Evolutionary conservation across 495 filamentous ascomycete species (phyloP), one percentile per base, ranked within the genome.

Genomic region (Hyaloscypha variabilis): DNA sequence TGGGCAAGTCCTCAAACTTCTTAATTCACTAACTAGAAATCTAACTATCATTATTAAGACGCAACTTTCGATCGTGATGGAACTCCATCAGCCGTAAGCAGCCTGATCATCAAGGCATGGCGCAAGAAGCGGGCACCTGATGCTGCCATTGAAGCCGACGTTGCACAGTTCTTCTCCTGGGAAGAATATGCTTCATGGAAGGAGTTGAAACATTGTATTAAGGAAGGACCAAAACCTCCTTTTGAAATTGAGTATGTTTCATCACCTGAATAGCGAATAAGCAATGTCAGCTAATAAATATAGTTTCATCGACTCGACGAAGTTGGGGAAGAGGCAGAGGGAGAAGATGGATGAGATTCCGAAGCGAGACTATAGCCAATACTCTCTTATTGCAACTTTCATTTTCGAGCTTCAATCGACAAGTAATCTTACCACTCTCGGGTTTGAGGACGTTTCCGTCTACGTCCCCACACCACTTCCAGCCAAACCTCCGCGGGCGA

Each of bases 181-280:
- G 66, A 68, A 26, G 28, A 59, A 8, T 39, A 60, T 30, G 3
- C 36, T 13, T 29, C 60, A 5, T 69, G 67, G 67, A 36, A 30
- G 2, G 59, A 62, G 19, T 42, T 53, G 1, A 62, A 61, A 25
- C 6, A 8, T 21, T 29, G 53, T 25, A 42, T 69, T 11, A 14
- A 6, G 5, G 54, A 59, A 11, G 39, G 10, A 23, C n/a, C 26
- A 14, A 34, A 24, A 24, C 63, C 58, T 26, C 29, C 58, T 8
- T 65, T 69, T 26, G 62, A 69, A 55, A 30, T 69, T 42, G 39
- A 29, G 67, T 69, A 53, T 59, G 62, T 62, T 1, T 26, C 5
- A 4, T n/a, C 28, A 34, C 1, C 13, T 11, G 39, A 46, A 10
- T 4, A 4, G 0, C 19, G 17, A 4, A 10, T 46, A 4, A 17